Evolutionary conservation across 192 early-diverging fungal genomes (phyloP).

Genomic region (Coemansia sp.): DNA sequence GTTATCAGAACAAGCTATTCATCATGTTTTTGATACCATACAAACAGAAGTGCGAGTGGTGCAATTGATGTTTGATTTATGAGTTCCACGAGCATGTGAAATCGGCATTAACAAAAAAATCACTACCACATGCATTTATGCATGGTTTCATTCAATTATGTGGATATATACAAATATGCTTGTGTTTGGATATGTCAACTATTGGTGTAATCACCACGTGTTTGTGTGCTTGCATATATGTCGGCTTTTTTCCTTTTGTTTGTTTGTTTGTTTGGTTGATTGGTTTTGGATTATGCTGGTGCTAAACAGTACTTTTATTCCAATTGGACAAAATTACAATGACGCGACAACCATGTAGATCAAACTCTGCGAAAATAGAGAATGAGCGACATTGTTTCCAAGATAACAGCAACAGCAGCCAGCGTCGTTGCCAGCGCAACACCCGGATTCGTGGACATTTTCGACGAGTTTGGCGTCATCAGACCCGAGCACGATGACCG

Average conservation of each 20-base stretch:
- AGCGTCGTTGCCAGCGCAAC: slow-evolving; percentile 37
- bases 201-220: too few relatives aligned
- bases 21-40: too few relatives aligned
- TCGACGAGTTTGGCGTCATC: slow-evolving; percentile 50
- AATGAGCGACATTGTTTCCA: slow-evolving; percentile 45
- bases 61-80: background rate
- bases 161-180: too few relatives aligned
- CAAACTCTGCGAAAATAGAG: background rate
- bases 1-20: too few relatives aligned
- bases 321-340: too few relatives aligned
- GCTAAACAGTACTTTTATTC: too few relatives aligned
- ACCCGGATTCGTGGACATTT: slow-evolving; percentile 32
- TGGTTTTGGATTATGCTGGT: background rate
- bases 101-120: background rate
- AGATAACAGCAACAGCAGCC: slow-evolving; percentile 31
- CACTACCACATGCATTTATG: too few relatives aligned
- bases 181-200: too few relatives aligned
- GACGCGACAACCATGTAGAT: too few relatives aligned
- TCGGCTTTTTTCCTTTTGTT: background rate
- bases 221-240: too few relatives aligned
- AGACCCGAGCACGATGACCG: slow-evolving; percentile 52
- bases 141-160: too few relatives aligned
- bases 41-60: background rate
- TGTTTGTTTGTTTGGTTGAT: background rate
- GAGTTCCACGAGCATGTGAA: background rate